Percentiles rank a stretch among this genome's conserved stretches.
phyloP scores from a whole-genome alignment of 768 basidiomycete genomes.

The Myochromella boudieri region DNA sequence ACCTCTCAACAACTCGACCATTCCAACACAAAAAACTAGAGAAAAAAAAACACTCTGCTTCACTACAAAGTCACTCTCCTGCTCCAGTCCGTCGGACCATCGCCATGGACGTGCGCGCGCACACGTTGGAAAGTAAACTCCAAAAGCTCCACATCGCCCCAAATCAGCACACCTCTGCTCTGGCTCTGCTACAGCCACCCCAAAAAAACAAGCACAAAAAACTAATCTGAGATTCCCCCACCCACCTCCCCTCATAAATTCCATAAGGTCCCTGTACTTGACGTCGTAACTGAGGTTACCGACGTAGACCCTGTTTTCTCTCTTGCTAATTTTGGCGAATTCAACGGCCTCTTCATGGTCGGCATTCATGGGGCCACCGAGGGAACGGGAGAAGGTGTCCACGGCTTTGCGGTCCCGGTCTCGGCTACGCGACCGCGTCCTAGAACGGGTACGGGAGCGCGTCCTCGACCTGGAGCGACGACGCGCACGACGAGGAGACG shows the following conservation, averaged over 20 bases:
- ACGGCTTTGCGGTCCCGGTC: conserved; percentile 61
- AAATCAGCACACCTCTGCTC: conserved; percentile 21
- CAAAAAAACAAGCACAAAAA: conserved; percentile 47
- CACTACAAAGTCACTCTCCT: conserved; percentile 37
- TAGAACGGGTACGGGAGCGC: conserved; percentile 44
- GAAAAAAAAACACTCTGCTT: conserved; percentile 37
- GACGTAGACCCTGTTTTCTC: conserved; percentile 98
- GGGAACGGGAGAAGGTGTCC: conserved; percentile 74
- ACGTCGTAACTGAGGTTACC: conserved; percentile 99
- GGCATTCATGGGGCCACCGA: conserved; percentile 88
- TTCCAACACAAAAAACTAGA: conserved; percentile 44
- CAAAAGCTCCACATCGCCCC: conserved; percentile 17
- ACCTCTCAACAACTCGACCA: conserved; percentile 73
- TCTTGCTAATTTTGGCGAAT: conserved; percentile 94
- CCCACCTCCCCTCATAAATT: conserved; percentile 99
- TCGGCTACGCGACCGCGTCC: conserved; percentile 47
- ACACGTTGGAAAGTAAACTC: conserved; percentile 22
- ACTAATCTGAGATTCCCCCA: conserved; percentile 69
- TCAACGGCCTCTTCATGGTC: conserved; percentile 92
- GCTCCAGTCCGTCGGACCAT: conserved; percentile 33
- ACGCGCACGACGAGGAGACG: conserved; percentile 64
- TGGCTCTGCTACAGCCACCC: conserved; percentile 31
- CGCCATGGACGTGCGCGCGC: conserved; percentile 14
- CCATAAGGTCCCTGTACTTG: conserved; percentile 98
- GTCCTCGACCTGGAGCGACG: conserved; percentile 67